Conservation (phyloP, 163 green algal species). For the Prototheca cutis region DNA sequence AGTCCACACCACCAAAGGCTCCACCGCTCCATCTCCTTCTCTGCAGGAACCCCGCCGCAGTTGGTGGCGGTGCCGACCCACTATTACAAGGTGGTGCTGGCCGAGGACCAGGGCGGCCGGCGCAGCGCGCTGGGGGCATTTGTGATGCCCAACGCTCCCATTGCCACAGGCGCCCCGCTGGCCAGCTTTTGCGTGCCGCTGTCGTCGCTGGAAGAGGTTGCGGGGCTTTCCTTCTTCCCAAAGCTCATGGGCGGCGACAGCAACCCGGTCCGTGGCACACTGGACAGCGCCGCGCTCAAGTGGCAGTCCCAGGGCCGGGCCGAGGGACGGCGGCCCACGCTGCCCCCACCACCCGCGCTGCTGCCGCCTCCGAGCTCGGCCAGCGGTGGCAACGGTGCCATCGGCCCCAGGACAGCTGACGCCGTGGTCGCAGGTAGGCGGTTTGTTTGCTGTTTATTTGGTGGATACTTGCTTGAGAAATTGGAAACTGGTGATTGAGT, state of each 20-base stretch:
- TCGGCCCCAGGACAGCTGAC: too few relatives aligned
- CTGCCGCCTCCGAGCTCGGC: neutral
- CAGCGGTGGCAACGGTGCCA: too few relatives aligned
- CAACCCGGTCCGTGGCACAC: conserved; percentile 11
- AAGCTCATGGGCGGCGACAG: conserved; percentile 25
- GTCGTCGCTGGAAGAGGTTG: conserved; percentile 61
- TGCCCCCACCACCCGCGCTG: neutral
- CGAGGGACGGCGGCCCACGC: neutral
- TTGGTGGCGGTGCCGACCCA: conserved; percentile 89
- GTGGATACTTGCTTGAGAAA: too few relatives aligned
- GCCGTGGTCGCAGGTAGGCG: too few relatives aligned
- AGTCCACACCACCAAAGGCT: too few relatives aligned
- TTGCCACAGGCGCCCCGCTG: conserved; percentile 64
- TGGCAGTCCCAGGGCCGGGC: conserved; percentile 32
- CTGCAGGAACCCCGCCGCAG: conserved; percentile 53
- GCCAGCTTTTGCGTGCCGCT: conserved; percentile 72
- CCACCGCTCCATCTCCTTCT: neutral
- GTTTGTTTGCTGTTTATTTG: too few relatives aligned
- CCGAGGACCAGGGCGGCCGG: conserved; percentile 26
- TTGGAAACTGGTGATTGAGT: too few relatives aligned
- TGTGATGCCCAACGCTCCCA: conserved; percentile 82
- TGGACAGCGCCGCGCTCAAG: conserved; percentile 35
- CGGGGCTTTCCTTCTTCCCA: conserved; percentile 51
- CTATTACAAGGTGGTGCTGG: conserved; percentile 88
- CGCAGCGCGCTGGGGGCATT: conserved; percentile 62